These are phyloP conservation scores for Lachancea lanzarotensis DNA, from an alignment of 805 yeast species.

Conservation along the genomic window DNA sequence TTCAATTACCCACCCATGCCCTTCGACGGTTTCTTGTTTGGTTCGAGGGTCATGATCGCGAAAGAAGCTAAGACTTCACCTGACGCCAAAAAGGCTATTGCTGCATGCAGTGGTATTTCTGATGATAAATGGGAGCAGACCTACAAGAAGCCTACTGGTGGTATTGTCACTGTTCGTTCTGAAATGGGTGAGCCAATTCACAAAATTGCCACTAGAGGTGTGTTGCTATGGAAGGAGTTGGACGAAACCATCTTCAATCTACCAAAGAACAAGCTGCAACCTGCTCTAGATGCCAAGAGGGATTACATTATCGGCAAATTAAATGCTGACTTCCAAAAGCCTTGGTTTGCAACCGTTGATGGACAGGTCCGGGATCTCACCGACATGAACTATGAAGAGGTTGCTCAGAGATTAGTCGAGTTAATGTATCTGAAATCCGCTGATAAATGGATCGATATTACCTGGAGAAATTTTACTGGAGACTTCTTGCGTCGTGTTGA, in stretches of 20 bases:
- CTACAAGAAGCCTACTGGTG: conserved; percentile 94
- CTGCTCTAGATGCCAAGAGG: conserved; percentile 73
- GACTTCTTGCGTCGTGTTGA: conserved; percentile 88
- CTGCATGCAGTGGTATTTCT: conserved; percentile 81
- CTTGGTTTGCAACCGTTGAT: conserved; percentile 81
- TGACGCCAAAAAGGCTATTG: conserved; percentile 90
- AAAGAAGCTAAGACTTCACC: conserved; percentile 92
- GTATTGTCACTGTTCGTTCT: conserved; percentile 89
- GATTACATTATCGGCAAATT: conserved; percentile 78
- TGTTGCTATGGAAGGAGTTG: conserved; percentile 92
- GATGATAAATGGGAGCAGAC: conserved; percentile 91
- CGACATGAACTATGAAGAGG: conserved; percentile 93
- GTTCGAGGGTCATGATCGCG: conserved; percentile 96
- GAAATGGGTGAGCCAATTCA: conserved; percentile 99
- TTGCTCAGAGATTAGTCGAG: conserved; percentile 80
- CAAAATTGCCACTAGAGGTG: conserved; percentile 97
- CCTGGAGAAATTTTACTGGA: conserved; percentile 83
- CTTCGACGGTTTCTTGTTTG: conserved; percentile 92
- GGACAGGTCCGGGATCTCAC: conserved; percentile 82
- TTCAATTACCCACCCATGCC: conserved; percentile 98
- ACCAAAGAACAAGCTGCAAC: conserved; percentile 83
- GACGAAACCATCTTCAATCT: conserved; percentile 88
- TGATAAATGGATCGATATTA: conserved; percentile 76
- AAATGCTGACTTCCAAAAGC: conserved; percentile 94
- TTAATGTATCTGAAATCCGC: conserved; percentile 78